These are phyloP conservation scores for Rubroboletus pulcherrimus DNA, from an alignment of 768 basidiomycete genomes.

Conservation along the genomic window DNA sequence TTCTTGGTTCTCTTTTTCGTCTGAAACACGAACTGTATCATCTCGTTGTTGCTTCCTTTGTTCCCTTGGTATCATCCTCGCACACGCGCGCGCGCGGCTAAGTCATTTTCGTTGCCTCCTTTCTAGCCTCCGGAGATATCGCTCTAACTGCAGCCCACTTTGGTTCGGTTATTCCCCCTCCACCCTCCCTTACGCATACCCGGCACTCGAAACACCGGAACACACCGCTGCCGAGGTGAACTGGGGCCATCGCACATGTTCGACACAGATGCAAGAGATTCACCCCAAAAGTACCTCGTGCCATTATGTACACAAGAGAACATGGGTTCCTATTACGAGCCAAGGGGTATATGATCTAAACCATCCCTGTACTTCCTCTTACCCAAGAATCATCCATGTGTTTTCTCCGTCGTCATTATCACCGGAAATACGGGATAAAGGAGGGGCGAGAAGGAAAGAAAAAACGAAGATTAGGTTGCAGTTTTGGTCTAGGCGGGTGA, in stretches of 20 bases:
- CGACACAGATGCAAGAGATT: not conserved
- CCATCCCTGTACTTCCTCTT: slow-evolving; percentile 18
- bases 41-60: no score
- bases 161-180: not conserved
- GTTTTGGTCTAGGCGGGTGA: slow-evolving; percentile 24
- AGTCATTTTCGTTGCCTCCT: not conserved
- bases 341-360: slow-evolving; percentile 20
- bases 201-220: not conserved
- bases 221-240: not conserved
- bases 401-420: slow-evolving; percentile 8
- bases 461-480: slow-evolving; percentile 22
- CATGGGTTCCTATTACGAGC: slow-evolving; percentile 18
- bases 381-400: slow-evolving; percentile 18
- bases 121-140: slow-evolving; percentile 44
- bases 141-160: slow-evolving; percentile 16
- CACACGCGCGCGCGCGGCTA: not conserved
- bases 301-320: slow-evolving; percentile 12
- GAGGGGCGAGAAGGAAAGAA: slow-evolving; percentile 1
- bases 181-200: not conserved
- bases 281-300: slow-evolving; percentile 11
- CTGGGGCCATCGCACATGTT: not conserved
- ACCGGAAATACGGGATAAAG: slow-evolving; percentile 6
- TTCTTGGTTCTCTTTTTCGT: not conserved
- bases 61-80: not conserved
- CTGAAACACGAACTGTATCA: not conserved